Evolutionary conservation across 2,329 filamentous ascomycete genomes (phyloP).

Genomic region (Tympanopsis confertula): DNA sequence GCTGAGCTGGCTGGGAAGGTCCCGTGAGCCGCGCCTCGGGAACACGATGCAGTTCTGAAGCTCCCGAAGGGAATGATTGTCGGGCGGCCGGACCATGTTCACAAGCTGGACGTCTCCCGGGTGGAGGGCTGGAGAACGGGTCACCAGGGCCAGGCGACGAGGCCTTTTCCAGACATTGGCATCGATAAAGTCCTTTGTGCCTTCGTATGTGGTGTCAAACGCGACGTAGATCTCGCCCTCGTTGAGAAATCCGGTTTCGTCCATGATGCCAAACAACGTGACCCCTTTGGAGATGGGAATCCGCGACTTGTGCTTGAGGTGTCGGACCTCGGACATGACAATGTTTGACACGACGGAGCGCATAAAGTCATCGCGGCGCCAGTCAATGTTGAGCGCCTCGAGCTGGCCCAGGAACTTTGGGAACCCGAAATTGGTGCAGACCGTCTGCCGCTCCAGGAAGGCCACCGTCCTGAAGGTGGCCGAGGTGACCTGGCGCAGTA

Average conservation of each 20-base stretch:
- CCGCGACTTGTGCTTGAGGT: slow-evolving; percentile 67
- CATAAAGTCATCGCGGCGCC: slow-evolving; percentile 58
- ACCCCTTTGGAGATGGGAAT: slow-evolving; percentile 61
- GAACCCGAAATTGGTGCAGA: slow-evolving; percentile 49
- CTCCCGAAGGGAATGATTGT: slow-evolving; percentile 42
- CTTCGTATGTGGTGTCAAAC: slow-evolving; percentile 27
- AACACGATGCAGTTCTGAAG: slow-evolving; percentile 71
- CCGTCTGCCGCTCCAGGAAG: slow-evolving; percentile 50
- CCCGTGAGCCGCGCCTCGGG: slow-evolving; percentile 56
- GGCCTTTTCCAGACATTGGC: too few relatives aligned
- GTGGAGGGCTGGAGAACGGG: slow-evolving; percentile 70
- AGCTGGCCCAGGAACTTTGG: slow-evolving; percentile 50
- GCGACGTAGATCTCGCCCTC: slow-evolving; percentile 58
- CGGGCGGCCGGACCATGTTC: slow-evolving; percentile 46
- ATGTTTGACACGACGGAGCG: slow-evolving; percentile 59
- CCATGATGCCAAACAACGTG: slow-evolving; percentile 76
- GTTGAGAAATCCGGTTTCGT: slow-evolving; percentile 59
- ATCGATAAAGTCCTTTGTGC: slow-evolving; percentile 12
- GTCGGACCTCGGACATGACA: slow-evolving; percentile 57
- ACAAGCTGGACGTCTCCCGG: slow-evolving; percentile 69
- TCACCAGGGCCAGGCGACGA: too few relatives aligned
- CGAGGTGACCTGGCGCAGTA: slow-evolving; percentile 46
- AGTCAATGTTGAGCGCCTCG: slow-evolving; percentile 46
- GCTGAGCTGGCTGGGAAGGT: slow-evolving; percentile 67
- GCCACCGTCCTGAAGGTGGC: slow-evolving; percentile 48